Conservation (phyloP, 1,284 basidiomycete species). For the Fomitopsis palustris region DNA sequence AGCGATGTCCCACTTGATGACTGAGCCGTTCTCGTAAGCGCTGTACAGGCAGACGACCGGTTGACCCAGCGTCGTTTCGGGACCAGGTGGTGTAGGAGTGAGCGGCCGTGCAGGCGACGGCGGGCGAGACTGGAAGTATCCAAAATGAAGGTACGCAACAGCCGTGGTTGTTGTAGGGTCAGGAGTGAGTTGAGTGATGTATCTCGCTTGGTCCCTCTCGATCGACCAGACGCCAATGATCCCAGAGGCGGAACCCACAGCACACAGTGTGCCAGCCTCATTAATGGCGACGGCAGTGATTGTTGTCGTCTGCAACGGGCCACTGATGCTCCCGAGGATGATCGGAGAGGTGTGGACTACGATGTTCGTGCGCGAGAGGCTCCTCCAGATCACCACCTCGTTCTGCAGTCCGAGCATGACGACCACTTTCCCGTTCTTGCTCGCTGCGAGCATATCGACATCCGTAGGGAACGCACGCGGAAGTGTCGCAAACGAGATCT, state of each 20-base stretch:
- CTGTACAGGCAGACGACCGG: slow-evolving; percentile 40
- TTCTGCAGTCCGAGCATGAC: slow-evolving; percentile 77
- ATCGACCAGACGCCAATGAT: slow-evolving; percentile 55
- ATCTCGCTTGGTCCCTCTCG: slow-evolving; percentile 34
- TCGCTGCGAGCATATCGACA: slow-evolving; percentile 76
- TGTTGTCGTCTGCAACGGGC: slow-evolving; percentile 42
- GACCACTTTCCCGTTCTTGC: slow-evolving; percentile 58
- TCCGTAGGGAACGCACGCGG: slow-evolving; percentile 78
- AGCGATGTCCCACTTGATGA: slow-evolving; percentile 50
- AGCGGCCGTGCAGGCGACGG: slow-evolving; percentile 29
- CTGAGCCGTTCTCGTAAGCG: slow-evolving; percentile 55
- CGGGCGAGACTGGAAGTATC: slow-evolving; percentile 6
- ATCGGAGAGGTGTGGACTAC: slow-evolving; percentile 50
- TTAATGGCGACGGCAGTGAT: slow-evolving; percentile 61
- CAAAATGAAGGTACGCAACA: slow-evolving; percentile 49
- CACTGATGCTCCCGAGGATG: slow-evolving; percentile 44
- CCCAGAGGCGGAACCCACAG: slow-evolving; percentile 63
- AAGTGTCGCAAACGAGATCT: slow-evolving; percentile 63
- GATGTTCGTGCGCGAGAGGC: slow-evolving; percentile 38
- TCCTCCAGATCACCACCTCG: slow-evolving; percentile 68
- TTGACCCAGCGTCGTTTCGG: slow-evolving; percentile 3
- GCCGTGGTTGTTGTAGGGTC: slow-evolving; percentile 40
- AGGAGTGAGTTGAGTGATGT: slow-evolving; percentile 43
- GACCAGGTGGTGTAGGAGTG: slow-evolving; percentile 23
- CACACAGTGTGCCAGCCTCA: slow-evolving; percentile 51